Evolutionary conservation across 305 asterid genomes (phyloP), one percentile per base, ranked within the genome.

Genomic region (Nicotiana rustica): DNA sequence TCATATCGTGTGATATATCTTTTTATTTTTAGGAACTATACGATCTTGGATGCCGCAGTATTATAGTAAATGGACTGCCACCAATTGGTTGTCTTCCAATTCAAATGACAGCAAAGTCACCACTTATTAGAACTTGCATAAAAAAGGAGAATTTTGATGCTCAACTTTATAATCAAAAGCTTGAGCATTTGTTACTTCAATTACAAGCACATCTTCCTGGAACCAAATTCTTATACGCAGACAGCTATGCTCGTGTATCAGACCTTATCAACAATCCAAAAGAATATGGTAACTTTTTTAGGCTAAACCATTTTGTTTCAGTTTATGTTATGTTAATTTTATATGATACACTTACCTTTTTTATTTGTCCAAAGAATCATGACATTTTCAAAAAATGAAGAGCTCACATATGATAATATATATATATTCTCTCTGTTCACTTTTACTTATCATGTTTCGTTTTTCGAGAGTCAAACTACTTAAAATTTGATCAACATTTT

Each of bases 1-100:
- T 10, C 56, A 10, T 49, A 49, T 13, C 3, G 4, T 73, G 41
- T 25, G 29, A 25, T 25, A 25, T 25, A 25, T 25, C 29, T 25
- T 25, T 25, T 25, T 25, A 25, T 47, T 7, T 35, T 25, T 85
- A 86, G 87, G 83, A 82, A 47, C 56, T 84, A 49, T 84, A 86
- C 33, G 41, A 68, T 79, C 52, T 69, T 38, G 87, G 89, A 7
- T 69, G 82, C 21, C 85, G 87, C 15, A 81, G 15, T 38, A 66
- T 84, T 57, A 60, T 61, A 2, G 80, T 86, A 38, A 60, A 84
- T 17, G 87, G 89, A 69, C 67, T 86, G 12, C 89, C 89, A 29
- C 89, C 89, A 21, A 77, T 84, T 2, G 89, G 87, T 6, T 70
- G 87, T 81, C 84, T 81, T 56, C 76, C 84, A 18, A 35, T 56